Evolutionary conservation across 2,329 filamentous ascomycete genomes (phyloP), one percentile per base, ranked within the genome.

Genomic region (Aureobasidium sp.): DNA sequence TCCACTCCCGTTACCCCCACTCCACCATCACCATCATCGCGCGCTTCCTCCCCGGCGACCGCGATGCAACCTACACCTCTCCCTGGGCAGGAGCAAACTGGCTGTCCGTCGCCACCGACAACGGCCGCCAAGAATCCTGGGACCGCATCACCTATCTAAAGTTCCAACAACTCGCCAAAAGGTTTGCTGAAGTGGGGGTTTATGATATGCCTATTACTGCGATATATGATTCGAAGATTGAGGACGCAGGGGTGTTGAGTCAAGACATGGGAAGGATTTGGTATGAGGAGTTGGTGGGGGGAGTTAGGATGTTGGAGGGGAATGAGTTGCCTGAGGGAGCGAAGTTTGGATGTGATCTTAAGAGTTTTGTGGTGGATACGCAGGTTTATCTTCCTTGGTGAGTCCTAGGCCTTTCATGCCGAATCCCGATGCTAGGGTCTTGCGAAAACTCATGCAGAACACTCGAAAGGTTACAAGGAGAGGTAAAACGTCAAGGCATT

Each of bases 11-110:
- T 15, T 30, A 59, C 65, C 72, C 75, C 4, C 67, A 73, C 8
- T 79, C 83, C 64, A 75, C 76, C 21, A 74, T 93, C 65, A 90
- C 87, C 1, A 78, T 93, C 30, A 78, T 89, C 39, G 87, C 89
- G 5, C 93, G 91, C 69, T 87, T 93, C 71, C 91, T 95, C 86
- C 91, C 91, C 0, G 91, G 91, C 37, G 91, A 96, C 75, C 91
- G 90, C 73, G 87, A 91, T 66, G 86, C 90, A 67, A 86, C 92
- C 77, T 96, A 95, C 72, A 86, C 89, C 0, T 93, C 89, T 5
- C 90, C 89, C 1, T 93, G 89, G 87, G 90, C 90, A 5, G 90
- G 90, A 10, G 90, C 89, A 64, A 91, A 92, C 69, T 86, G 85
- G 68, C 72, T 86, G 64, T 89, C 87, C 86, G 89, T 69, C 64